Evolutionary conservation across 139 green algal genomes (phyloP), one percentile per base, ranked within the genome.

Genomic region (Tetratostichococcus sp.): DNA sequence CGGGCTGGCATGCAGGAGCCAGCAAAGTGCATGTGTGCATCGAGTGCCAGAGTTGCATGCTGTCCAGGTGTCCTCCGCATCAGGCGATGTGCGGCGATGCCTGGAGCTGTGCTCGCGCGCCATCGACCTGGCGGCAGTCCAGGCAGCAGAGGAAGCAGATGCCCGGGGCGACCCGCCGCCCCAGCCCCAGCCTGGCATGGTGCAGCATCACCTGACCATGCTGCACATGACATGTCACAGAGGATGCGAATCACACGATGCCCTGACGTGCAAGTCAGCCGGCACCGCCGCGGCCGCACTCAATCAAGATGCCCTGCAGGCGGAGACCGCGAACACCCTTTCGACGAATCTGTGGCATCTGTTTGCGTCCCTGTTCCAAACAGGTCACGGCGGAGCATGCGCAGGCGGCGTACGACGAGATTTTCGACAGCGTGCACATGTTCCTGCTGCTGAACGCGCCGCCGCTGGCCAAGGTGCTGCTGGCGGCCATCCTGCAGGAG

Each of bases 401-500:
- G 32, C 69, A 82, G 30, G 35, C 35, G 30, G 90, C 86, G 6
- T 84, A 89, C 50, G 69, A 76, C 4, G 90, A 91, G 74, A 88
- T 86, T 77, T 90, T 90, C 82, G 78, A 77, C 58, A 77, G 79
- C 19, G 50, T 86, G 34, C 86, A 93, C 78, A 87, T 90, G 75
- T 83, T 83, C 67, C 79, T 92, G 79, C 77, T 95, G 76, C 62
- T 77, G 0, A 70, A 75, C 5, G 73, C 73, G 43, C 84, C 80
- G 66, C 74, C 71, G 26, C 76, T 87, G 70, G 86, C 92, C 65
- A 90, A 89, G 81, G 35, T 93, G 43, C 42, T 91, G 69, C 85
- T 97, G 75, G 85, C 80, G 11, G 86, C 80, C 5, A 68, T 97
- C 26, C 73, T 89, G 50, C 69, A 94, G 58, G 90, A 97, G 82